These are phyloP conservation scores for Dichotomopilus funicola DNA, from an alignment of 2,329 filamentous ascomycete species.

Conservation along the genomic window DNA sequence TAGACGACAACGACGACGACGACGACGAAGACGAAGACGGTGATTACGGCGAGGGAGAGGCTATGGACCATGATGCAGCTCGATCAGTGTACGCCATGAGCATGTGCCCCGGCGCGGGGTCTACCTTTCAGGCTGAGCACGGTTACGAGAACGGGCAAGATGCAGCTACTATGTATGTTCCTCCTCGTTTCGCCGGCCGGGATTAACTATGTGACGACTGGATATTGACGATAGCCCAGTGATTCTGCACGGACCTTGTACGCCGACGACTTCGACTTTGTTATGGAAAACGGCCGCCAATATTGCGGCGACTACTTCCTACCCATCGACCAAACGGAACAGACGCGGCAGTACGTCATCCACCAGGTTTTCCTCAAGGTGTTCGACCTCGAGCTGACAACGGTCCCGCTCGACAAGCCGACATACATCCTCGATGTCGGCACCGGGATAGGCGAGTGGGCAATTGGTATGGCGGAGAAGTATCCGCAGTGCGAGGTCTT, in stretches of 20 bases:
- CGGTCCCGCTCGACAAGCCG: conserved; percentile 32
- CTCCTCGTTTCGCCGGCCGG: not conserved
- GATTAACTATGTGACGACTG: not conserved
- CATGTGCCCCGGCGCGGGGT: conserved; percentile 20
- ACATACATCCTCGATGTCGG: conserved; percentile 50
- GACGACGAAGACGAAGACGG: conserved; percentile 6
- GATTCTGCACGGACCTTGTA: conserved; percentile 30
- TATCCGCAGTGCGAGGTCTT: conserved; percentile 50
- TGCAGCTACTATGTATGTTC: conserved; percentile 23
- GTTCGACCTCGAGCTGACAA: conserved; percentile 29
- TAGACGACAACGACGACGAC: conserved; percentile 13
- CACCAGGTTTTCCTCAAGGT: conserved; percentile 30
- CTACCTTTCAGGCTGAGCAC: conserved; percentile 18
- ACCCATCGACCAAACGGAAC: conserved; percentile 52
- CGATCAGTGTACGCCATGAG: conserved; percentile 24
- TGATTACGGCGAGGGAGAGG: not conserved
- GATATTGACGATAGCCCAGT: conserved; percentile 19
- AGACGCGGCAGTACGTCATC: conserved; percentile 30
- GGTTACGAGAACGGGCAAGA: conserved; percentile 19
- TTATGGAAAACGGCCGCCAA: conserved; percentile 48
- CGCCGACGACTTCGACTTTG: conserved; percentile 38
- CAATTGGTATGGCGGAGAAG: conserved; percentile 47
- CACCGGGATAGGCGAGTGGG: conserved; percentile 50
- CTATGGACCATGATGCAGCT: conserved; percentile 2
- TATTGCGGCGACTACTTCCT: conserved; percentile 55